Conservation (phyloP, 2,329 filamentous ascomycete species). For the Thyridium curvatum region DNA sequence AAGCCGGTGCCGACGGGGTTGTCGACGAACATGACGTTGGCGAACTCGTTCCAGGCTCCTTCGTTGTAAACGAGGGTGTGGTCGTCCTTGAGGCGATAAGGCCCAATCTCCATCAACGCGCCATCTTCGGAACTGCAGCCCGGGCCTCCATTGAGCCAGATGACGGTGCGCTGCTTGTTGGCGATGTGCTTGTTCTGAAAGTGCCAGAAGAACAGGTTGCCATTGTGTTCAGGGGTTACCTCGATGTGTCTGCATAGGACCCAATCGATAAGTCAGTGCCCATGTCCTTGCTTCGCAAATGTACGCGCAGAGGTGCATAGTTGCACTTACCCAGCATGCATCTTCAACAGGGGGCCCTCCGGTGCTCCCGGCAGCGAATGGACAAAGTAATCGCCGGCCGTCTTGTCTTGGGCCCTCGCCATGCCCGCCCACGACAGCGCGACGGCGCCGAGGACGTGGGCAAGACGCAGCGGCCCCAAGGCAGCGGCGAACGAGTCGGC, state of each 20-base stretch:
- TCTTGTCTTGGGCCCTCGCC: constrained; percentile 32
- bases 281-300: constrained; percentile 7
- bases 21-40: constrained; percentile 93
- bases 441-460: constrained; percentile 20
- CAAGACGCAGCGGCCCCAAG: constrained; percentile 13
- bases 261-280: neutral
- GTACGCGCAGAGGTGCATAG: neutral
- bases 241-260: constrained; percentile 72
- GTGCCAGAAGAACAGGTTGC: constrained; percentile 98
- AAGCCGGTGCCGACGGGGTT: constrained; percentile 95
- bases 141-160: constrained; percentile 96
- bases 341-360: constrained; percentile 73
- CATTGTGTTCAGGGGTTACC: constrained; percentile 75
- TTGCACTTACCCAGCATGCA: constrained; percentile 85
- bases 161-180: constrained; percentile 80
- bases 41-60: constrained; percentile 98
- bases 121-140: constrained; percentile 98
- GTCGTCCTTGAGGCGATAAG: constrained; percentile 77
- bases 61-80: constrained; percentile 71
- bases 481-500: too few relatives aligned
- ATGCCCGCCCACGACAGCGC: constrained; percentile 35
- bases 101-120: constrained; percentile 91
- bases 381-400: constrained; percentile 85
- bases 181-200: constrained; percentile 94
- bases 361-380: constrained; percentile 79